phyloP scores from a whole-genome alignment of 2,329 filamentous ascomycete species.

The Paracoccidioides brasiliensis region DNA sequence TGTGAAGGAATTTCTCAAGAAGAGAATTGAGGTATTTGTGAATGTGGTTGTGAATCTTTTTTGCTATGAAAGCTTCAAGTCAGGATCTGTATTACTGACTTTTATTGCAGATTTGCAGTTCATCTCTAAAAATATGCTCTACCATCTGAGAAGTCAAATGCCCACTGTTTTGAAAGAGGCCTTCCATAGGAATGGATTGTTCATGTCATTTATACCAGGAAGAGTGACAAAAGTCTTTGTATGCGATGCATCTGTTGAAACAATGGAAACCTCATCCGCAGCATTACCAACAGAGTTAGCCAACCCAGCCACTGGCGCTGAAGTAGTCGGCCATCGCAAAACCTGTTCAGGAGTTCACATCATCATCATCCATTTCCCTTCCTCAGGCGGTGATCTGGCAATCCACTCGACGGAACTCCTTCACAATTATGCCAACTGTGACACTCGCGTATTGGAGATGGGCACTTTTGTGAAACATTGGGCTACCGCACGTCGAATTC shows the following conservation, averaged over 20 bases:
- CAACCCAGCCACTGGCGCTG: neutral
- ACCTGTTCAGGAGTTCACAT: neutral
- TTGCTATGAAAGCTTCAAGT: conserved; percentile 68
- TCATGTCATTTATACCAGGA: conserved; percentile 59
- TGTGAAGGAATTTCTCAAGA: neutral
- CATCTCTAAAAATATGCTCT: conserved; percentile 38
- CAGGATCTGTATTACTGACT: conserved; percentile 75
- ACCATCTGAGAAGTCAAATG: conserved; percentile 47
- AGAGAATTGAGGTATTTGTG: too few species aligned
- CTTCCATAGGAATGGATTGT: conserved; percentile 57
- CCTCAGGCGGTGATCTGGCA: conserved; percentile 53
- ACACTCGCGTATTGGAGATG: conserved; percentile 62
- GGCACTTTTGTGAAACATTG: conserved; percentile 82
- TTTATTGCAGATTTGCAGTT: conserved; percentile 70
- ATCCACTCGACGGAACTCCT: conserved; percentile 74
- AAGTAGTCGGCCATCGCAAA: neutral
- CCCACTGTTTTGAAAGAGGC: conserved; percentile 64
- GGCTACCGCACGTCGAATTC: conserved; percentile 75
- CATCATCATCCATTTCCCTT: conserved; percentile 72
- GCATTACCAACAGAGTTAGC: too few species aligned
- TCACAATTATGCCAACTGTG: conserved; percentile 68
- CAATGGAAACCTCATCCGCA: neutral
- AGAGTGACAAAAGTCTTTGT: conserved; percentile 8
- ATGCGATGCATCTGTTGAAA: neutral
- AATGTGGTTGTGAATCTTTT: conserved; percentile 31